Percentiles rank a stretch among this genome's conserved stretches.
Conservation (phyloP, 306 rosid genomes). For the Vigna radiata region DNA sequence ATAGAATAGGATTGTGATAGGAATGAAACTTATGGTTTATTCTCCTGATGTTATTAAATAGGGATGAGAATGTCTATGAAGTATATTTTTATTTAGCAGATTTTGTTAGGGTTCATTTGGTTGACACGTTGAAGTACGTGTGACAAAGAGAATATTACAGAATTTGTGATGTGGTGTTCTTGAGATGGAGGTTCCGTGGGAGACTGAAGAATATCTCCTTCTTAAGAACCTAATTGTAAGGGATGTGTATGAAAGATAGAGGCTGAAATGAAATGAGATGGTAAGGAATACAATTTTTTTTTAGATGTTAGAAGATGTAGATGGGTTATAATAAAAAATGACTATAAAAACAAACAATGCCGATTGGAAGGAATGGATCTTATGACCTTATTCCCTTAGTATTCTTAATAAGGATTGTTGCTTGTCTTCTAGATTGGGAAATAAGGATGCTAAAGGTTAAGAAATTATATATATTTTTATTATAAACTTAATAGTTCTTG, state of each 20-base stretch:
- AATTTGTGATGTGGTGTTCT: neutral
- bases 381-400: too few species aligned
- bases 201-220: too few species aligned
- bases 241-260: neutral
- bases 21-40: neutral
- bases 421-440: neutral
- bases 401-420: neutral
- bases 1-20: neutral
- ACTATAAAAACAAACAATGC: neutral
- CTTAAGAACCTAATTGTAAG: neutral
- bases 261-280: neutral
- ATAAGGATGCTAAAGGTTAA: too few species aligned
- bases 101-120: neutral
- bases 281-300: too few species aligned
- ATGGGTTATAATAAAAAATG: neutral
- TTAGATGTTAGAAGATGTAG: neutral
- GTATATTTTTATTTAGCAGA: neutral
- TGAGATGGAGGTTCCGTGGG: too few species aligned
- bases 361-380: neutral
- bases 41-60: neutral
- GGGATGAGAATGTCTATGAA: neutral
- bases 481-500: too few species aligned
- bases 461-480: too few species aligned
- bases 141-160: neutral
- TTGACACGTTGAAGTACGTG: neutral